Evolutionary conservation across 495 filamentous ascomycete species (phyloP).

Genomic region (Massariosphaeria phaeospora): DNA sequence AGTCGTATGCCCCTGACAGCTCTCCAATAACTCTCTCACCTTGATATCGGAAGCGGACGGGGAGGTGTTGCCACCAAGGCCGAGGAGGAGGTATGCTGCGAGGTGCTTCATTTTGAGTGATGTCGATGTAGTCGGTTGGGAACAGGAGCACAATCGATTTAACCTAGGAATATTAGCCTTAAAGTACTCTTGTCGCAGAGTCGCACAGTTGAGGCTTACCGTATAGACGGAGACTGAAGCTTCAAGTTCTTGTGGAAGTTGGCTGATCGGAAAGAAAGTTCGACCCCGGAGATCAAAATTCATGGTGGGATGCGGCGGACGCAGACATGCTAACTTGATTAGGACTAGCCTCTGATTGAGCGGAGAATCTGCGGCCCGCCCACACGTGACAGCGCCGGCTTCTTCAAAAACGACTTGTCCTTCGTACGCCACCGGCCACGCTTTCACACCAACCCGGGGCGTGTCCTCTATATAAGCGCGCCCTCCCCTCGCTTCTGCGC

Average conservation of each 20-base stretch:
- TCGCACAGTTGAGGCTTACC: constrained; percentile 32
- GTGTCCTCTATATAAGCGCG: constrained; percentile 4
- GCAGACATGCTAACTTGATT: neutral
- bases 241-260: constrained; percentile 56
- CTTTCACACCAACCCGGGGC: neutral
- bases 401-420: neutral
- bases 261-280: constrained; percentile 8
- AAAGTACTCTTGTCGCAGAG: no score
- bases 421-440: neutral
- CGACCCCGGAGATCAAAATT: neutral
- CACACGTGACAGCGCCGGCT: neutral
- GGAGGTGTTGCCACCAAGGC: constrained; percentile 84
- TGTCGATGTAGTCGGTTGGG: constrained; percentile 38
- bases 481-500: neutral
- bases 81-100: constrained; percentile 96
- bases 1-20: neutral
- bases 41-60: constrained; percentile 87
- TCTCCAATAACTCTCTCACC: constrained; percentile 32
- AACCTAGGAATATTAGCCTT: constrained; percentile 46
- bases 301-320: neutral
- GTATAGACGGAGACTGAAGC: constrained; percentile 81
- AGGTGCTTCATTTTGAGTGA: constrained; percentile 93
- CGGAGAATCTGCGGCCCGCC: neutral
- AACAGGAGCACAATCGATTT: constrained; percentile 95
- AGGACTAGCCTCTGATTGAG: neutral